Percentiles rank a stretch among this genome's conserved stretches.
phyloP scores from a whole-genome alignment of 345 rosid species.

The Dipteronia sinensis region DNA sequence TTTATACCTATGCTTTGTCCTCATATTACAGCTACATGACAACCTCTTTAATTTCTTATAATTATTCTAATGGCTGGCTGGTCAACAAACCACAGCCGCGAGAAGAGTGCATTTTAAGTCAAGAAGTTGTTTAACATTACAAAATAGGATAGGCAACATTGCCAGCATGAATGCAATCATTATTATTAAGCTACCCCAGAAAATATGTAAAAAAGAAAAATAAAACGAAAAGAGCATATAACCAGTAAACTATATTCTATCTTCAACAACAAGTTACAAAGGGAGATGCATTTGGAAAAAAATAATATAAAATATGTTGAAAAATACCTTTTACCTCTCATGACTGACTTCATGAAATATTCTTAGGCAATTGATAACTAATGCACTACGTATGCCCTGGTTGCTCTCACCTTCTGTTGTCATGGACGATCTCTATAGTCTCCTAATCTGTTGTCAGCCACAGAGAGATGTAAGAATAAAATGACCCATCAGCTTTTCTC shows the following conservation, averaged over 20 bases:
- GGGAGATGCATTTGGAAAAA: constrained; percentile 3
- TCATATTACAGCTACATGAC: not conserved
- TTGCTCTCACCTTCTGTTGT: constrained; percentile 21
- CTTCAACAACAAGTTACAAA: constrained; percentile 6
- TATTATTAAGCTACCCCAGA: not conserved
- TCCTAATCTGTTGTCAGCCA: constrained; percentile 51
- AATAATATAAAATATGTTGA: not conserved
- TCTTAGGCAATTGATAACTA: not conserved
- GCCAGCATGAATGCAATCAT: not conserved
- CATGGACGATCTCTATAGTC: constrained; percentile 60
- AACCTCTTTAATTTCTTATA: not conserved
- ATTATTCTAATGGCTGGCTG: not conserved
- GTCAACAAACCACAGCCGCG: not conserved
- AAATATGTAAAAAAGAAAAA: no score
- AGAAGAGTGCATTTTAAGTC: constrained; percentile 8
- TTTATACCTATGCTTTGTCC: not conserved
- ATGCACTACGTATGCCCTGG: not conserved
- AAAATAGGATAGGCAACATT: not conserved
- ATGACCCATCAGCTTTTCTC: not conserved
- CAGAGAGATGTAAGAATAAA: constrained; percentile 20
- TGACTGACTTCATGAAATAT: constrained; percentile 11
- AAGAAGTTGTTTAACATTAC: not conserved
- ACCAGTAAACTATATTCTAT: not conserved
- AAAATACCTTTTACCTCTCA: not conserved
- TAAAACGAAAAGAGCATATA: not conserved